A percentile compares a stretch with the other conserved stretches of the same genome.
phyloP scores from a whole-genome alignment of 2,329 filamentous ascomycete genomes.

The Nigrograna mackinnonii region DNA sequence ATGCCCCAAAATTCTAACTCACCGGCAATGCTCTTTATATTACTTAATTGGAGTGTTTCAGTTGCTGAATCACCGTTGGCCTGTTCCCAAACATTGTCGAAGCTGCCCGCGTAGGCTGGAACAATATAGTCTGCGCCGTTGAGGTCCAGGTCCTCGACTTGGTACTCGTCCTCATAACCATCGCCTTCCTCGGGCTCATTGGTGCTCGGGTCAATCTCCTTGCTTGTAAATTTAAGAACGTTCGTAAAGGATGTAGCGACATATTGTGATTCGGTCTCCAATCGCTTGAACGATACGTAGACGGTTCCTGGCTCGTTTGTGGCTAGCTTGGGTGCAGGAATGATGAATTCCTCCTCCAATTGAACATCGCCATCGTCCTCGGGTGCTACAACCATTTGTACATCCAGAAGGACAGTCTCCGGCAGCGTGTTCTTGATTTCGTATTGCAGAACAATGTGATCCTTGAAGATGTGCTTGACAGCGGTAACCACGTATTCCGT shows the following conservation, averaged over 20 bases:
- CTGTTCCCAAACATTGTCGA: conserved; percentile 94
- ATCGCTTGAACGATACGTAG: conserved; percentile 92
- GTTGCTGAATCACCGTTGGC: conserved; percentile 87
- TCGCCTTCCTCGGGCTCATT: conserved; percentile 80
- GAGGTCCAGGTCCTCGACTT: conserved; percentile 91
- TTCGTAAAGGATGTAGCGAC: conserved; percentile 85
- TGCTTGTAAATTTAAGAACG: conserved; percentile 93
- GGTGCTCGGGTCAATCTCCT: conserved; percentile 96
- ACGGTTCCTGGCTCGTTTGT: conserved; percentile 90
- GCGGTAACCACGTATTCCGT: conserved; percentile 95
- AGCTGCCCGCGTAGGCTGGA: conserved; percentile 91
- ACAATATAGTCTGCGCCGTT: conserved; percentile 91
- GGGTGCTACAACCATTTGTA: conserved; percentile 75
- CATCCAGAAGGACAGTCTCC: conserved; percentile 61
- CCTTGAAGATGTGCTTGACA: conserved; percentile 97
- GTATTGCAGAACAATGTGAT: conserved; percentile 93
- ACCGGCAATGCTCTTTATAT: conserved; percentile 92
- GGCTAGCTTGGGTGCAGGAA: conserved; percentile 79
- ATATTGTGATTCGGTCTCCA: conserved; percentile 74
- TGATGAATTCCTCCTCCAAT: conserved; percentile 85
- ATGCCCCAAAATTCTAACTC: conserved; percentile 49
- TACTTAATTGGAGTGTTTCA: conserved; percentile 86
- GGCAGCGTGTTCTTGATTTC: conserved; percentile 97
- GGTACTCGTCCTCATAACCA: conserved; percentile 97
- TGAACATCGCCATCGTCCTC: conserved; percentile 77